Percentiles rank a stretch among this genome's conserved stretches.
These are phyloP conservation scores for Scenedesmus sp. DNA, from an alignment of 163 green algal species.

Conservation along the genomic window DNA sequence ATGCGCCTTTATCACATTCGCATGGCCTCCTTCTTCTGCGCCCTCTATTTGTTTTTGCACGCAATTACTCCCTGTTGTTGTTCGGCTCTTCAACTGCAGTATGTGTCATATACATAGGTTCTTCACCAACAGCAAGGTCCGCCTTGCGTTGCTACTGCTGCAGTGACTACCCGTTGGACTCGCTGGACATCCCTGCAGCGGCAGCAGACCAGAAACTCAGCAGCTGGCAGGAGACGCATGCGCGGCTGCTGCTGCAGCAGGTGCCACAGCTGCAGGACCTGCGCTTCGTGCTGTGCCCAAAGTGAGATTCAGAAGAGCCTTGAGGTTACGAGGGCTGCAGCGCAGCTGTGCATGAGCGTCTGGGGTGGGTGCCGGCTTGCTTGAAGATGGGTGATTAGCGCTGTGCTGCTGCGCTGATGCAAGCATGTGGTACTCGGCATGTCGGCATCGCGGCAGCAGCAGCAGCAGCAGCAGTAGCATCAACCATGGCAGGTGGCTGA, in stretches of 20 bases:
- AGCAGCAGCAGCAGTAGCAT: too few relatives aligned
- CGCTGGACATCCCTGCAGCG: constrained; percentile 32
- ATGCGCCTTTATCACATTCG: too few relatives aligned
- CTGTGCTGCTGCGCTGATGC: too few relatives aligned
- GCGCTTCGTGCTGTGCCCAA: constrained; percentile 54
- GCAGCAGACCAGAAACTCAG: constrained; percentile 11
- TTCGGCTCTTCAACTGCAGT: too few relatives aligned
- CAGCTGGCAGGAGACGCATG: constrained; percentile 53
- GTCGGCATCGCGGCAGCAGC: too few relatives aligned
- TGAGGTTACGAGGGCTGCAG: not conserved
- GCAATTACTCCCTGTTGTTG: not conserved
- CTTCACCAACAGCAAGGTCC: too few relatives aligned
- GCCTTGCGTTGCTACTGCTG: not conserved
- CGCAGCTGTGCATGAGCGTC: not conserved
- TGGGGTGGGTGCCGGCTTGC: too few relatives aligned
- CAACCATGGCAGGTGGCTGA: too few relatives aligned
- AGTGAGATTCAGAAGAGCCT: not conserved
- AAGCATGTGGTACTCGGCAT: too few relatives aligned
- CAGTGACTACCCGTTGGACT: constrained; percentile 51
- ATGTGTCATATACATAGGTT: not conserved
- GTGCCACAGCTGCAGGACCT: constrained; percentile 51
- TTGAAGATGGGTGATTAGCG: too few relatives aligned
- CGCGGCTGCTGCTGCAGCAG: constrained; percentile 41
- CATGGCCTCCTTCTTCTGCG: not conserved
- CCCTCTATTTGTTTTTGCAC: not conserved